Evolutionary conservation across 2,329 filamentous ascomycete species (phyloP).

Genomic region (Fusarium liriodendri): DNA sequence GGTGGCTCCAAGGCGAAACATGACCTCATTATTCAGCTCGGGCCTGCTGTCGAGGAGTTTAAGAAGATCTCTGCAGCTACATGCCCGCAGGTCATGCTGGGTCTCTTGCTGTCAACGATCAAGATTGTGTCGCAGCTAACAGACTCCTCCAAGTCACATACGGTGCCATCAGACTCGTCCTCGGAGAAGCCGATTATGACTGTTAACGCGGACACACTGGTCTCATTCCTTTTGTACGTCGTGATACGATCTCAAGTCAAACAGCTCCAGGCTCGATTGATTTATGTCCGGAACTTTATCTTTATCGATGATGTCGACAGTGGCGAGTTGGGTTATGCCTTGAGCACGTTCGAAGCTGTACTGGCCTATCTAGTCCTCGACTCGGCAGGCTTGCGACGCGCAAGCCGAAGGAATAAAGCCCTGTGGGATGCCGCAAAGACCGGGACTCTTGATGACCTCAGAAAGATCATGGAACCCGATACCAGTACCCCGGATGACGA

Average conservation of each 20-base stretch:
- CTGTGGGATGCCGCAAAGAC: constrained; percentile 87
- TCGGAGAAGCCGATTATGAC: constrained; percentile 69
- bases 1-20: constrained; percentile 83
- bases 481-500: constrained; percentile 60
- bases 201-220: constrained; percentile 88
- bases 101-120: constrained; percentile 80
- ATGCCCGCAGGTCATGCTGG: constrained; percentile 91
- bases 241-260: constrained; percentile 91
- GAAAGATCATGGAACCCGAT: constrained; percentile 81
- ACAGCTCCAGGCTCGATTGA: constrained; percentile 86
- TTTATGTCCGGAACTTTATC: constrained; percentile 98
- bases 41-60: constrained; percentile 87
- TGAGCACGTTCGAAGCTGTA: constrained; percentile 96
- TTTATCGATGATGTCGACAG: constrained; percentile 98
- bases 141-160: constrained; percentile 59
- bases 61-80: constrained; percentile 82
- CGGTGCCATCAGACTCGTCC: constrained; percentile 47
- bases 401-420: constrained; percentile 85
- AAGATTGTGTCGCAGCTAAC: constrained; percentile 82
- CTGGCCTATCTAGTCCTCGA: constrained; percentile 87
- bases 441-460: constrained; percentile 82
- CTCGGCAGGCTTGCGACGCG: constrained; percentile 82
- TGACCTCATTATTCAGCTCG: constrained; percentile 81
- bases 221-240: constrained; percentile 90
- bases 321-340: constrained; percentile 93